These are phyloP conservation scores for Phytopythium sindhum DNA, from an alignment of 352 stramenopile genomes.

Conservation along the genomic window DNA sequence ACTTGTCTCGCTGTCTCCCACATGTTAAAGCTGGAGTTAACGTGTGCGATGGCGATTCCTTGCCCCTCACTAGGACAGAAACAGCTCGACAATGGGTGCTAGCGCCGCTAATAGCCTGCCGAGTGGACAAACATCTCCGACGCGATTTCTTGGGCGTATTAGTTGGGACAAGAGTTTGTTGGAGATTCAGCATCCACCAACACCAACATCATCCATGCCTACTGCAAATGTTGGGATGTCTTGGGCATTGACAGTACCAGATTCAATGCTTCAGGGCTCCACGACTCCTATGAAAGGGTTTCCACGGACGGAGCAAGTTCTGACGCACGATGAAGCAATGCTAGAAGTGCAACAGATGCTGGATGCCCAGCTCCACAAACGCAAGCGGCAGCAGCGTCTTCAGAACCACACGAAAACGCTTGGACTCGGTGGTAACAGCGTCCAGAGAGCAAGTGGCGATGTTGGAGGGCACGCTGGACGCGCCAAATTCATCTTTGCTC, in stretches of 20 bases:
- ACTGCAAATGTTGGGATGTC: neutral
- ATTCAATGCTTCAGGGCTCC: neutral
- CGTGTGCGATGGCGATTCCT: neutral
- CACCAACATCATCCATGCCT: neutral
- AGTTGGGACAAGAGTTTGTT: constrained; percentile 56
- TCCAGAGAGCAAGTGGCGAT: neutral
- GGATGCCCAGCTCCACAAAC: constrained; percentile 28
- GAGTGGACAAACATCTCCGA: constrained; percentile 3
- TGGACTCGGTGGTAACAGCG: neutral
- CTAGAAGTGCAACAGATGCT: constrained; percentile 52
- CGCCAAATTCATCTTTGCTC: constrained; percentile 33
- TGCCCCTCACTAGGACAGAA: neutral
- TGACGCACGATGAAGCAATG: constrained; percentile 41
- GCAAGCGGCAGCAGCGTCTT: constrained; percentile 12
- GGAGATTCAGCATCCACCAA: constrained; percentile 11
- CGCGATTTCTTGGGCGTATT: constrained; percentile 40
- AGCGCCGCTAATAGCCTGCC: neutral
- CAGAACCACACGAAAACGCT: neutral
- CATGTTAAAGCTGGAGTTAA: neutral
- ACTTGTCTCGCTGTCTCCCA: neutral
- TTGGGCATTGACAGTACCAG: neutral
- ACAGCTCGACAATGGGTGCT: neutral
- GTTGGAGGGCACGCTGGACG: neutral
- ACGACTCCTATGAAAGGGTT: constrained; percentile 3
- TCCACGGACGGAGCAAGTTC: neutral